These are phyloP conservation scores for Canavalia ensiformis DNA, from an alignment of 306 rosid genomes.

Conservation along the genomic window DNA sequence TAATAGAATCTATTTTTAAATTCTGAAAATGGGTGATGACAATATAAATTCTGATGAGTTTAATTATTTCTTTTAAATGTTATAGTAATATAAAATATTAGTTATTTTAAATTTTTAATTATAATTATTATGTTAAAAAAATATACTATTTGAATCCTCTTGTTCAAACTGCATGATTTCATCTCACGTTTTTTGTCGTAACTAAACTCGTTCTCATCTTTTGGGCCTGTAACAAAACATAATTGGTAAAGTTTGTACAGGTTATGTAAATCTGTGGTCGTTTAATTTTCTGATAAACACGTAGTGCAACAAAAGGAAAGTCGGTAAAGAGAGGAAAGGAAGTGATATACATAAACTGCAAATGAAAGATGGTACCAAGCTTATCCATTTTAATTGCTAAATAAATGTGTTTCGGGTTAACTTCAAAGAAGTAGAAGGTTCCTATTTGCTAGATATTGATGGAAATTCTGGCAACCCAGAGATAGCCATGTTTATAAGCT, in stretches of 20 bases:
- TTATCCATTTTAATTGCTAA: conserved; percentile 38
- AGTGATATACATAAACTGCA: conserved; percentile 47
- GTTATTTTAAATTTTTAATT: no score
- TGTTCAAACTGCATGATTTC: conserved; percentile 52
- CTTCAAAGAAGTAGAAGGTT: not conserved
- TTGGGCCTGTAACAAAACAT: conserved; percentile 39
- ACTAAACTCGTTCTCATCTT: conserved; percentile 66
- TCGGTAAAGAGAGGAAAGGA: conserved; percentile 17
- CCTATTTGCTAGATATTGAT: not conserved
- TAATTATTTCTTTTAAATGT: no score
- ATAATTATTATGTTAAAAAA: no score
- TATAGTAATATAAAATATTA: no score
- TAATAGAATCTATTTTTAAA: no score
- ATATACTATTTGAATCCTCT: no score
- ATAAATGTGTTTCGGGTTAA: not conserved
- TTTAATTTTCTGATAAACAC: not conserved
- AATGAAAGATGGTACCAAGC: conserved; percentile 29
- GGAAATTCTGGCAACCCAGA: not conserved
- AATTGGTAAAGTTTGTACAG: not conserved
- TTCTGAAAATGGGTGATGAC: no score
- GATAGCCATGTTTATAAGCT: not conserved
- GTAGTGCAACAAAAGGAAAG: not conserved
- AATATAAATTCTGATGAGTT: no score
- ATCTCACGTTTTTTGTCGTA: conserved; percentile 49
- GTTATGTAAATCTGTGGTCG: not conserved